These are phyloP conservation scores for Phyllosticta citrichinensis DNA, from an alignment of 2,329 filamentous ascomycete genomes.

Conservation along the genomic window DNA sequence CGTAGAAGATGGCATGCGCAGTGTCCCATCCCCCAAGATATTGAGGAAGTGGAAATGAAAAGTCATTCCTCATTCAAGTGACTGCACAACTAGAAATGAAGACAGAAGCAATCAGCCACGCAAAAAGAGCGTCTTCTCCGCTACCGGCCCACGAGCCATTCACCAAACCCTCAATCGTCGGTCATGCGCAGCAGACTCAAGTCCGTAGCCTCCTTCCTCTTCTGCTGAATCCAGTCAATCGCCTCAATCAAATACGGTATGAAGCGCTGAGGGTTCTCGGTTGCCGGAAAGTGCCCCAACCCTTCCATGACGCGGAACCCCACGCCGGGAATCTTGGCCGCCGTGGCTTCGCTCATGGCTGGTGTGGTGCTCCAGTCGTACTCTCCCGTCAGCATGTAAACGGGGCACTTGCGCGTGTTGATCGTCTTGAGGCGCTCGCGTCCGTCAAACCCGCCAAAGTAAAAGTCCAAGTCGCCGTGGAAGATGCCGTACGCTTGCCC, in stretches of 20 bases:
- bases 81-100: background rate
- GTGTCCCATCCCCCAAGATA: no score
- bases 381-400: conserved; percentile 43
- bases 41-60: background rate
- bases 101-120: background rate
- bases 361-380: conserved; percentile 41
- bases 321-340: conserved; percentile 37
- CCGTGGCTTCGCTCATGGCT: conserved; percentile 36
- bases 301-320: conserved; percentile 37
- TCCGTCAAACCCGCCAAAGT: conserved; percentile 42
- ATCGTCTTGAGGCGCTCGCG: conserved; percentile 35
- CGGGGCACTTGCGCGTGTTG: conserved; percentile 39
- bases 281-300: conserved; percentile 39
- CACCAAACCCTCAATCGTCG: background rate
- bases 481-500: conserved; percentile 43
- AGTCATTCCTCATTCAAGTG: background rate
- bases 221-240: conserved; percentile 27
- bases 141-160: background rate
- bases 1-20: no score
- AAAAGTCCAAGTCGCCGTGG: conserved; percentile 43
- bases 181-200: conserved; percentile 8
- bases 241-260: conserved; percentile 29
- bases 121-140: background rate
- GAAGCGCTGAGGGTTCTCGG: conserved; percentile 33
- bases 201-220: conserved; percentile 3